phyloP scores from a whole-genome alignment of 768 basidiomycete species.

The Kwoniella dejecticola region DNA sequence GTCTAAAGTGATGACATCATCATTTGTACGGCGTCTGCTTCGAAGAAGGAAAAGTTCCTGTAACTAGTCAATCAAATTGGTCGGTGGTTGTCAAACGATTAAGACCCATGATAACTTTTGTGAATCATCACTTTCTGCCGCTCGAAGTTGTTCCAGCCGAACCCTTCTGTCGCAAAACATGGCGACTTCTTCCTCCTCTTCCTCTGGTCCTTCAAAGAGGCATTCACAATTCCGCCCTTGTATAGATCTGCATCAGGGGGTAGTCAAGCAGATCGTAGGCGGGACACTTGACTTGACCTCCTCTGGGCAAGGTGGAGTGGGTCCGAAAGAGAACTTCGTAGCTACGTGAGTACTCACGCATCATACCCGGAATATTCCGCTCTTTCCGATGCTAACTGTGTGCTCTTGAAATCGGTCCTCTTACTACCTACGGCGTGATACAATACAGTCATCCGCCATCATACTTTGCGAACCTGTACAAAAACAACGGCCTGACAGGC shows the following conservation, averaged over 20 bases:
- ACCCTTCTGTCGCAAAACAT: too few species aligned
- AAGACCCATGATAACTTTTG: too few species aligned
- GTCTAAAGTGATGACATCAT: constrained; percentile 3
- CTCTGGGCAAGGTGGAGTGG: constrained; percentile 68
- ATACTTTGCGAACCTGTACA: constrained; percentile 80
- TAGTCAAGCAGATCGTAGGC: constrained; percentile 98
- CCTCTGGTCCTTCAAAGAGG: constrained; percentile 1
- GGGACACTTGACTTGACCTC: constrained; percentile 70
- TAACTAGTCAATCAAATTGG: neutral
- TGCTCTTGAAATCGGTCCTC: too few species aligned
- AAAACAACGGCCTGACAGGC: constrained; percentile 67
- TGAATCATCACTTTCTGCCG: too few species aligned
- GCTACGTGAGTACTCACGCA: constrained; percentile 76
- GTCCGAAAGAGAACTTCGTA: constrained; percentile 68
- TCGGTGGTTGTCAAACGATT: too few species aligned
- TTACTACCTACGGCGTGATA: too few species aligned
- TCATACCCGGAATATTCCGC: too few species aligned
- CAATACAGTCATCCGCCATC: constrained; percentile 68
- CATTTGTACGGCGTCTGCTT: neutral
- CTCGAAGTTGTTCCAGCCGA: too few species aligned
- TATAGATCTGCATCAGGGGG: constrained; percentile 92
- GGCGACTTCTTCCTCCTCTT: too few species aligned
- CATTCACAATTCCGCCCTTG: constrained; percentile 74
- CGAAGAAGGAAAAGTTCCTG: neutral
- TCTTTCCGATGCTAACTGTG: too few species aligned